A percentile compares a stretch with the other conserved stretches of the same genome.
phyloP scores from a whole-genome alignment of 169 alveolate genomes.

The Plasmodium falciparum region DNA sequence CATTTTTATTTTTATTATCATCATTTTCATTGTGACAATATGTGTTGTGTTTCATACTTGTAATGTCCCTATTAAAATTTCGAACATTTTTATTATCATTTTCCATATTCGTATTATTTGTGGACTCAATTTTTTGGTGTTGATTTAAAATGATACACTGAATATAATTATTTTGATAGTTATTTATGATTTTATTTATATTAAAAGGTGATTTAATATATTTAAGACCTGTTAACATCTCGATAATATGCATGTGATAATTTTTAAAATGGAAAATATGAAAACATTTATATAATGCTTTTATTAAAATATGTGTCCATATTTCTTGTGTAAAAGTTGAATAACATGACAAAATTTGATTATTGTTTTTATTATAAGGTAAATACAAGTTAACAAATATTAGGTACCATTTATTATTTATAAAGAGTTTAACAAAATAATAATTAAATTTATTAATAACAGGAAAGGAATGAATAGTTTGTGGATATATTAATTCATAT shows the following conservation, averaged over 20 bases:
- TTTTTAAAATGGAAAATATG: constrained; percentile 20
- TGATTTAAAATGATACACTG: neutral
- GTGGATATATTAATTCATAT: constrained; percentile 69
- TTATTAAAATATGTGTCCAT: constrained; percentile 44
- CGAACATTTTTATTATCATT: neutral
- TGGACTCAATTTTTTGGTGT: neutral
- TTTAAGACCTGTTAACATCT: constrained; percentile 63
- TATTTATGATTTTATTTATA: constrained; percentile 10
- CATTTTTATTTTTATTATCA: too few relatives aligned
- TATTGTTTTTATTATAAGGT: constrained; percentile 29
- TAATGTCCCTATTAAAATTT: neutral
- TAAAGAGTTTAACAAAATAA: constrained; percentile 52
- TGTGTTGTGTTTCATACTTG: neutral
- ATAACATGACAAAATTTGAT: constrained; percentile 18
- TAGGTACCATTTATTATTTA: constrained; percentile 73
- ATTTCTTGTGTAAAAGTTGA: constrained; percentile 27
- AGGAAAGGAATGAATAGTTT: constrained; percentile 51
- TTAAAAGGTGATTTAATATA: neutral
- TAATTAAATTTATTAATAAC: constrained; percentile 45
- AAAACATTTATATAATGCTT: constrained; percentile 52
- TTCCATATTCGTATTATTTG: neutral
- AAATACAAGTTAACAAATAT: constrained; percentile 32
- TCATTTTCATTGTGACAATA: neutral
- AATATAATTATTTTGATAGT: constrained; percentile 18
- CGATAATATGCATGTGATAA: constrained; percentile 32